Evolutionary conservation across 2,329 filamentous ascomycete genomes (phyloP).

Genomic region (Xylariaceae sp.): DNA sequence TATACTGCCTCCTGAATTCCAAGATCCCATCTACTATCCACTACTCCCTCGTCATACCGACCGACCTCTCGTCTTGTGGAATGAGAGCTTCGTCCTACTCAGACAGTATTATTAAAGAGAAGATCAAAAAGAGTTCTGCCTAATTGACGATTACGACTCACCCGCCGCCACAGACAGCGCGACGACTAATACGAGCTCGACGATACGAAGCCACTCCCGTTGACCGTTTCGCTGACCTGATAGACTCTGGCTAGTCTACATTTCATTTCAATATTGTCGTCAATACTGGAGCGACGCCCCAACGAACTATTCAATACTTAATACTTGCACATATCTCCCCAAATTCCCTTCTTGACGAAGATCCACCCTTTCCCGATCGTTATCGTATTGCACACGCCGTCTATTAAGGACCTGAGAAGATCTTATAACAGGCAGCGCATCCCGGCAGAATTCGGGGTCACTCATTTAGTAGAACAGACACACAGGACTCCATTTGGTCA

Average conservation of each 20-base stretch:
- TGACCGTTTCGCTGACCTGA: slow-evolving; percentile 16
- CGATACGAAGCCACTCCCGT: slow-evolving; percentile 35
- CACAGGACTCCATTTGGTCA: slow-evolving; percentile 26
- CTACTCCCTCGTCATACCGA: slow-evolving; percentile 23
- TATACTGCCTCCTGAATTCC: slow-evolving; percentile 25
- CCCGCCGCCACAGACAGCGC: slow-evolving; percentile 30
- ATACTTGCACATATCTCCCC: slow-evolving; percentile 36
- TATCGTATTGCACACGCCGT: slow-evolving; percentile 16
- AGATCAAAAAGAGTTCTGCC: slow-evolving; percentile 22
- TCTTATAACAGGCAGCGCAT: slow-evolving; percentile 28
- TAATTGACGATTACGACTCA: slow-evolving; percentile 28
- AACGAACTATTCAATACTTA: slow-evolving; percentile 36
- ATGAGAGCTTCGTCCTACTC: slow-evolving; percentile 32
- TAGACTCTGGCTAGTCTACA: slow-evolving; percentile 41
- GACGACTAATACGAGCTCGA: slow-evolving; percentile 37
- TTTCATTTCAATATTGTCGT: slow-evolving; percentile 30
- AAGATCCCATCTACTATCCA: slow-evolving; percentile 5
- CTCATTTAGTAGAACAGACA: slow-evolving; percentile 13
- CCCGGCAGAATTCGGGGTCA: slow-evolving; percentile 23
- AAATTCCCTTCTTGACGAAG: slow-evolving; percentile 34
- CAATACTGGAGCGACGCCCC: slow-evolving; percentile 29
- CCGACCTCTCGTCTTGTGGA: slow-evolving; percentile 31
- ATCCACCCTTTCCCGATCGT: slow-evolving; percentile 24
- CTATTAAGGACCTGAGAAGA: slow-evolving; percentile 8
- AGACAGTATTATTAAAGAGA: slow-evolving; percentile 35